phyloP scores from a whole-genome alignment of 1,139 yeast species.

The Lodderomyces elongisporus region DNA sequence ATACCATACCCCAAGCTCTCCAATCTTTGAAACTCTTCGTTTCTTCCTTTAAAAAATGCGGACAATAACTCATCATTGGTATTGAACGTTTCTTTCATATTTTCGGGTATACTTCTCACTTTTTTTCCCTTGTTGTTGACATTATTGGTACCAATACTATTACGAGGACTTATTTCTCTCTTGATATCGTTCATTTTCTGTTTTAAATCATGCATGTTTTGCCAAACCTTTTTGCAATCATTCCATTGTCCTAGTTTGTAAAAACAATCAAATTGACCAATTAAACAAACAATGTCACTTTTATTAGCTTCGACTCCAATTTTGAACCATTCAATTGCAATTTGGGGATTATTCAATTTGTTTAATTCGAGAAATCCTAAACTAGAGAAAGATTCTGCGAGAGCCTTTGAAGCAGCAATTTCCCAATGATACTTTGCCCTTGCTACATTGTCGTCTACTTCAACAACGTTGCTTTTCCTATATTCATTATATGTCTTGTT shows the following conservation, averaged over 20 bases:
- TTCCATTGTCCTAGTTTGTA: conserved; percentile 23
- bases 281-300: conserved; percentile 52
- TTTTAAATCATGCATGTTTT: conserved; percentile 24
- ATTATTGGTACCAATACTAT: conserved; percentile 4
- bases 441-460: conserved; percentile 45
- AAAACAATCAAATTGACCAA: conserved; percentile 69
- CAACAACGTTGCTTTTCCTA: no score
- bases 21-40: conserved; percentile 12
- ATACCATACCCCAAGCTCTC: background rate
- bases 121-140: no score
- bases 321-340: conserved; percentile 79
- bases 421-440: conserved; percentile 66
- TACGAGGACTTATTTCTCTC: conserved; percentile 2
- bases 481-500: background rate
- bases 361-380: conserved; percentile 76
- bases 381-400: conserved; percentile 68
- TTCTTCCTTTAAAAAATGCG: conserved; percentile 30
- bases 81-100: conserved; percentile 20
- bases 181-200: conserved; percentile 10
- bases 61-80: conserved; percentile 23
- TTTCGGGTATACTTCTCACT: no score
- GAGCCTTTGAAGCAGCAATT: conserved; percentile 69
- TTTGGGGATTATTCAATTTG: conserved; percentile 47
- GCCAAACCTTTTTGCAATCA: conserved; percentile 24
- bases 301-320: conserved; percentile 63